Percentiles rank a stretch among this genome's conserved stretches.
phyloP scores from a whole-genome alignment of 2,329 filamentous ascomycete species.

The Colletotrichum sojae region DNA sequence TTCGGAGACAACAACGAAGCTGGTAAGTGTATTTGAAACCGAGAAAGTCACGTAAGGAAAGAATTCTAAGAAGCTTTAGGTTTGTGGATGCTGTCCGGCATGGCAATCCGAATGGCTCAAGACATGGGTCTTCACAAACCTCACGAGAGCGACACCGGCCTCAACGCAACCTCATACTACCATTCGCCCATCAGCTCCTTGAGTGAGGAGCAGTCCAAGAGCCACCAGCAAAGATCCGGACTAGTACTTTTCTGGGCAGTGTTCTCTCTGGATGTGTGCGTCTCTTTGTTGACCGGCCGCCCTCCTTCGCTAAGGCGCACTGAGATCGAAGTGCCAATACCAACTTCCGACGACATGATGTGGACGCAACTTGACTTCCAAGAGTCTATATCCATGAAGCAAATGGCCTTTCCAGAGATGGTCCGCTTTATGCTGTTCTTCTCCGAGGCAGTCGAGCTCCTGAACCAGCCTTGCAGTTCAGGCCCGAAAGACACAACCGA shows the following conservation, averaged over 20 bases:
- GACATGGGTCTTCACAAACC: constrained; percentile 12
- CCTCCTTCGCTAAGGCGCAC: constrained; percentile 3
- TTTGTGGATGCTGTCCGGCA: constrained; percentile 18
- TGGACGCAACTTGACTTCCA: constrained; percentile 2
- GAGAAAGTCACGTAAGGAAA: not conserved
- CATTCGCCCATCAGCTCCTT: constrained; percentile 7
- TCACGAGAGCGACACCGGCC: constrained; percentile 1
- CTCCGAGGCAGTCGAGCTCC: constrained; percentile 10
- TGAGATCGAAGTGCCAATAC: constrained; percentile 6
- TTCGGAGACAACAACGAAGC: constrained; percentile 17
- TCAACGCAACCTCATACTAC: constrained; percentile 8
- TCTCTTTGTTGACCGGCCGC: constrained; percentile 10
- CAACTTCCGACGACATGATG: constrained; percentile 8
- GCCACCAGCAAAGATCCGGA: constrained; percentile 8
- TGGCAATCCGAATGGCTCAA: constrained; percentile 13
- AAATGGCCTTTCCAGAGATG: constrained; percentile 3
- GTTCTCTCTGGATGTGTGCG: constrained; percentile 1
- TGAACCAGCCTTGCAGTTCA: not conserved
- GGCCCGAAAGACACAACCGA: fast-evolving
- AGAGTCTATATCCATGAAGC: constrained; percentile 7
- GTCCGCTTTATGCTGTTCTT: constrained; percentile 8
- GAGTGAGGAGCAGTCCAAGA: constrained; percentile 14
- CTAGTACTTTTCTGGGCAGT: constrained; percentile 12
- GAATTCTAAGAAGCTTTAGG: not conserved
- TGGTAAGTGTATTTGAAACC: not conserved